A percentile compares a stretch with the other conserved stretches of the same genome.
Evolutionary conservation across 2,329 filamentous ascomycete species (phyloP).

Genomic region (Neofusicoccum cordaticola): DNA sequence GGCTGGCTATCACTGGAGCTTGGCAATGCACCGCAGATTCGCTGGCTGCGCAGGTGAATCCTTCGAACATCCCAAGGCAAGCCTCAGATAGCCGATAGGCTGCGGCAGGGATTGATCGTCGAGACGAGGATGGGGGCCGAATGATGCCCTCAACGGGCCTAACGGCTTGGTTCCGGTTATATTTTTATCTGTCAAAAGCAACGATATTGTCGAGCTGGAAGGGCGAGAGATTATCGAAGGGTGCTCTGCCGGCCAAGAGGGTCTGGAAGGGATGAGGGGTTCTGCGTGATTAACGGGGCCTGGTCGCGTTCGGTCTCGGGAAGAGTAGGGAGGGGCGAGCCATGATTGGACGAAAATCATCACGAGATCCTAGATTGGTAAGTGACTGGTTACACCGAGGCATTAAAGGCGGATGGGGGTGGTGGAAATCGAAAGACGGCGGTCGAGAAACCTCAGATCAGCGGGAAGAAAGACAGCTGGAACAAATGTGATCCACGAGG

Average conservation of each 20-base stretch:
- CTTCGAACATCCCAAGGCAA: too few relatives aligned
- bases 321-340: neutral
- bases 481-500: neutral
- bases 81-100: too few relatives aligned
- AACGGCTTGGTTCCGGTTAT: too few relatives aligned
- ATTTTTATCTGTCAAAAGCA: too few relatives aligned
- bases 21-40: too few relatives aligned
- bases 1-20: too few relatives aligned
- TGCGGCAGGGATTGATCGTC: too few relatives aligned
- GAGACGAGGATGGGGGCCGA: too few relatives aligned
- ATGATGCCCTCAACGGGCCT: too few relatives aligned
- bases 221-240: neutral
- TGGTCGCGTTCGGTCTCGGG: neutral
- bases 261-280: neutral
- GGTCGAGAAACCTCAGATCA: neutral
- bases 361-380: neutral
- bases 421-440: neutral
- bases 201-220: neutral
- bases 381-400: neutral
- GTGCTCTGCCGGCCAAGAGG: too few relatives aligned
- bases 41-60: too few relatives aligned
- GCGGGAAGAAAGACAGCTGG: neutral
- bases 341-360: neutral
- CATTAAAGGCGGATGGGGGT: neutral
- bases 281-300: neutral